A percentile compares a stretch with the other conserved stretches of the same genome.
phyloP scores from a whole-genome alignment of 306 rosid species.

The Biancaea sappan region DNA sequence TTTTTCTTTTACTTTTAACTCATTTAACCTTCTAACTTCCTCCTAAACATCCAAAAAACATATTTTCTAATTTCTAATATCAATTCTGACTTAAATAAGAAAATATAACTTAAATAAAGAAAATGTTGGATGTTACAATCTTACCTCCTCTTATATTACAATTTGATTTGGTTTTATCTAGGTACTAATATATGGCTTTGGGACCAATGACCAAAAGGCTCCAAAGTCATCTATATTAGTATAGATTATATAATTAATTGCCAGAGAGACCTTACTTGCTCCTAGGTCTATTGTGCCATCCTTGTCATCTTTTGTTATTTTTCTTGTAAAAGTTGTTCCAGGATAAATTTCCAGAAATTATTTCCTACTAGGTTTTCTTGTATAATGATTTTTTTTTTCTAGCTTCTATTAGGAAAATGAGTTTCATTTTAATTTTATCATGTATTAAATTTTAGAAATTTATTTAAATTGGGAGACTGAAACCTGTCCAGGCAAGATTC shows the following conservation, averaged over 20 bases:
- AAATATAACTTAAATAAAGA: no score
- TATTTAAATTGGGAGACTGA: not conserved
- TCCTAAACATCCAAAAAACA: no score
- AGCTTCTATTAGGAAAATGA: slow-evolving; percentile 2
- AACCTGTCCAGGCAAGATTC: not conserved
- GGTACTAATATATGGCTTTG: no score
- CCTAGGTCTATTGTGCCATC: not conserved
- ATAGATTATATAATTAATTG: not conserved
- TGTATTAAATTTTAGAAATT: not conserved
- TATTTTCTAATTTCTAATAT: no score
- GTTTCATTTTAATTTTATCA: not conserved
- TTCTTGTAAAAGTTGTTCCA: not conserved
- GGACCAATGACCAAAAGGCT: no score
- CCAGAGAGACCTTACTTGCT: not conserved
- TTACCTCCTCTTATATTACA: no score
- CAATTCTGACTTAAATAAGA: no score
- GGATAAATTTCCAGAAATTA: not conserved
- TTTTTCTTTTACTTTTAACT: no score
- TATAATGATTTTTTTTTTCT: not conserved
- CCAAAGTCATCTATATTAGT: no score
- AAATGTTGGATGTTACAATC: no score
- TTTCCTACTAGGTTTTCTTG: not conserved
- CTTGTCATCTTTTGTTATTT: not conserved
- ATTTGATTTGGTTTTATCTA: no score
- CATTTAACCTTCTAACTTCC: no score